Evolutionary conservation across 805 yeast species (phyloP).

Genomic region (Yamadazyma olivae): DNA sequence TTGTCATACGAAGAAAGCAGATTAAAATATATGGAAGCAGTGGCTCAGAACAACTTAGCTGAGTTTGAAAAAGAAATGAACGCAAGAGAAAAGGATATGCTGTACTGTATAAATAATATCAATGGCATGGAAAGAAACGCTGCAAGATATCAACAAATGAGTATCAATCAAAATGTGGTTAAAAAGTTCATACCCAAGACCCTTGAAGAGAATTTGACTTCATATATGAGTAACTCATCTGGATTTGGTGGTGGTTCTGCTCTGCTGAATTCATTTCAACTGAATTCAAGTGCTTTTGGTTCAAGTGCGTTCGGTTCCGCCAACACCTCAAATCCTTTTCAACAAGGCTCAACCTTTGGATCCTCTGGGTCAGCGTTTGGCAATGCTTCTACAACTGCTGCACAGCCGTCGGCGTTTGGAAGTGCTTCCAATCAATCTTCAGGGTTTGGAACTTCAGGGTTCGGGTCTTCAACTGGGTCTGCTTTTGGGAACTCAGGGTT

Average conservation of each 20-base stretch:
- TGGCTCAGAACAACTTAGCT: constrained; percentile 27
- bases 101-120: constrained; percentile 36
- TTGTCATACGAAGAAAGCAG: constrained; percentile 53
- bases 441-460: constrained; percentile 12
- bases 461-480: constrained; percentile 9
- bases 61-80: constrained; percentile 39
- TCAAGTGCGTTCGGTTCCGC: constrained; percentile 9
- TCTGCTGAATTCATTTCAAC: background rate
- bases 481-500: constrained; percentile 5
- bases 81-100: constrained; percentile 47
- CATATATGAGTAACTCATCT: constrained; percentile 11
- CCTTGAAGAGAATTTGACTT: constrained; percentile 26
- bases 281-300: constrained; percentile 1
- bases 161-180: constrained; percentile 25
- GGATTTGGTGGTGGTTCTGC: background rate
- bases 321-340: constrained; percentile 5
- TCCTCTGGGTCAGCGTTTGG: constrained; percentile 11
- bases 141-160: constrained; percentile 53
- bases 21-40: constrained; percentile 43
- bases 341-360: constrained; percentile 1
- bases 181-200: constrained; percentile 29
- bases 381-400: background rate
- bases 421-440: constrained; percentile 7
- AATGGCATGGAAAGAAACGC: constrained; percentile 44
- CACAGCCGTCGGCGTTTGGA: constrained; percentile 12